Conservation (phyloP, 169 alveolate genomes). For the Plasmodium gonderi region DNA sequence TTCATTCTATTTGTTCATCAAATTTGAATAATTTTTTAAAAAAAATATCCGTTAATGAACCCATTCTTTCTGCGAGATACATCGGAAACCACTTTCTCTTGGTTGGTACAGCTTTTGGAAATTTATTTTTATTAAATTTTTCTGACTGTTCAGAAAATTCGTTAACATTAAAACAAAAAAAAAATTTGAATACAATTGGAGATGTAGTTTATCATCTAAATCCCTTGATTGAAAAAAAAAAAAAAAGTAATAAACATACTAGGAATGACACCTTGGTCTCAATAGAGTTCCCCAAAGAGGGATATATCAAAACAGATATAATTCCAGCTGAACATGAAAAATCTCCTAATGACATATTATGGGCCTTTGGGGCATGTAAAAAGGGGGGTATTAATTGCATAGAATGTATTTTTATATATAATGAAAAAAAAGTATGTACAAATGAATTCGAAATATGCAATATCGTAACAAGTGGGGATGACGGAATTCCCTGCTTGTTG, state of each 20-base stretch:
- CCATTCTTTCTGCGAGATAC: slow-evolving; percentile 67
- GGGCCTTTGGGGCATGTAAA: slow-evolving; percentile 73
- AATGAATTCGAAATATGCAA: slow-evolving; percentile 55
- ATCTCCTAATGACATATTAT: slow-evolving; percentile 32
- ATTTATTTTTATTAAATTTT: slow-evolving; percentile 71
- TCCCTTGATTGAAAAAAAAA: not conserved
- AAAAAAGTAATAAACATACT: no score
- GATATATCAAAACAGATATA: no score
- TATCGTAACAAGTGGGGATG: slow-evolving; percentile 71
- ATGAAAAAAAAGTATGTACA: slow-evolving; percentile 22
- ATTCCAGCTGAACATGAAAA: no score
- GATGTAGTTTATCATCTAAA: not conserved
- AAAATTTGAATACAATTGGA: not conserved
- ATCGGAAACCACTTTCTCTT: slow-evolving; percentile 63
- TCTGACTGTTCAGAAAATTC: slow-evolving; percentile 64
- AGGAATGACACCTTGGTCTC: not conserved
- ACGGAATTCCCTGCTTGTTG: slow-evolving; percentile 60
- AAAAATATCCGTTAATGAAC: slow-evolving; percentile 64
- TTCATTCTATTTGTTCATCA: slow-evolving; percentile 45
- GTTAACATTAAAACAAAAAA: slow-evolving; percentile 10
- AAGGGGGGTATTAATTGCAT: slow-evolving; percentile 75
- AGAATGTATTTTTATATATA: slow-evolving; percentile 64
- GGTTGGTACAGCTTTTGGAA: slow-evolving; percentile 75
- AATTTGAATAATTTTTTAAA: slow-evolving; percentile 66
- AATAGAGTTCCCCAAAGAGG: not conserved